These are phyloP conservation scores for Salvia miltiorrhiza DNA, from an alignment of 257 asterid species.

Conservation along the genomic window DNA sequence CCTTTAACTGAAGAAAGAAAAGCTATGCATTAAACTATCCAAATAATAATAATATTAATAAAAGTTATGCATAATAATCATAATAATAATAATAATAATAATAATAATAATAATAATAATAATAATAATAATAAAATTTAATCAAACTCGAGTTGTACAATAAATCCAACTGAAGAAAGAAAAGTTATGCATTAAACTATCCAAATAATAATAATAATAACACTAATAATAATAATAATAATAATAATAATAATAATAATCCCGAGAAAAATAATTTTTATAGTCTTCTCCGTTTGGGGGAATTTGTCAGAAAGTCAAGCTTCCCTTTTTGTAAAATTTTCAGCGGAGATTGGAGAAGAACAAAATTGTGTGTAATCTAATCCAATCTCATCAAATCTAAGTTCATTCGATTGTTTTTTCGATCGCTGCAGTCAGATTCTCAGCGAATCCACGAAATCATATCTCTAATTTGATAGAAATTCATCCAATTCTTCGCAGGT, in stretches of 20 bases:
- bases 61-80: too few relatives aligned
- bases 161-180: too few relatives aligned
- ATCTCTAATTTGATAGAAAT: conserved; percentile 7
- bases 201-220: background rate
- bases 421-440: background rate
- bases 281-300: conserved; percentile 30
- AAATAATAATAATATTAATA: background rate
- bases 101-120: too few relatives aligned
- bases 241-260: background rate
- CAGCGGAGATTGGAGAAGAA: conserved; percentile 42
- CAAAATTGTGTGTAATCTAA: conserved; percentile 17
- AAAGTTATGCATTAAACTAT: too few relatives aligned
- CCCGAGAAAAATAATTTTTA: background rate
- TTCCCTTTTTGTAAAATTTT: conserved; percentile 19
- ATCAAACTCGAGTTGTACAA: too few relatives aligned
- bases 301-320: conserved; percentile 22
- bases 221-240: background rate
- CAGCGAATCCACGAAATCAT: conserved; percentile 7
- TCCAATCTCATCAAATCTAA: conserved; percentile 15
- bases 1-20: too few relatives aligned
- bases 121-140: too few relatives aligned
- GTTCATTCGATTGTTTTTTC: background rate
- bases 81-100: background rate
- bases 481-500: conserved; percentile 24
- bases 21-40: too few relatives aligned